These are phyloP conservation scores for Gymnopilus dilepis DNA, from an alignment of 768 basidiomycete genomes.

Conservation along the genomic window DNA sequence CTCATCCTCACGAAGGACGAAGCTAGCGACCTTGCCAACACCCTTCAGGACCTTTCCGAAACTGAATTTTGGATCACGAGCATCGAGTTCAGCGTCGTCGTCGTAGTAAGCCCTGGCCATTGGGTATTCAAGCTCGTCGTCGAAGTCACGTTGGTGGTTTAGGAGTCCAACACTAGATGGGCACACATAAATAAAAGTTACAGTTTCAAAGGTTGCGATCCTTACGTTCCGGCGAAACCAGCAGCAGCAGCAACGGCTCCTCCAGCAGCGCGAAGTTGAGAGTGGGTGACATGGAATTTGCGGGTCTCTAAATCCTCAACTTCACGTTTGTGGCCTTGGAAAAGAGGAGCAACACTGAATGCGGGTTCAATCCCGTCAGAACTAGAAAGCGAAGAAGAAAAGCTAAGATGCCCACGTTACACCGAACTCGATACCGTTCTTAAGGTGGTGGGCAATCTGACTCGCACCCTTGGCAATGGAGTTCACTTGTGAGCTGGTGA, in stretches of 20 bases:
- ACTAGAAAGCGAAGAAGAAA: not conserved
- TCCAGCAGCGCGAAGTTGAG: not conserved
- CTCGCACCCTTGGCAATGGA: constrained; percentile 3
- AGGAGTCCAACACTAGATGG: constrained; percentile 2
- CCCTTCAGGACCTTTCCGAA: constrained; percentile 6
- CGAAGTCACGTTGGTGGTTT: constrained; percentile 9
- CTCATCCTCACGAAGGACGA: constrained; percentile 5
- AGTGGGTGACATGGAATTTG: constrained; percentile 7
- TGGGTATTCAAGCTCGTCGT: not conserved
- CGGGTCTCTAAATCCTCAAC: not conserved
- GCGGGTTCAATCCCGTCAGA: not conserved
- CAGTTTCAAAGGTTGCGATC: not conserved
- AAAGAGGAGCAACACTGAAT: not conserved
- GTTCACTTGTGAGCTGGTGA: constrained; percentile 10
- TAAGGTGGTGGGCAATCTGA: not conserved
- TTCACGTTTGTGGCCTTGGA: constrained; percentile 1
- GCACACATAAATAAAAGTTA: not conserved
- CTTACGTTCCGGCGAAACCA: constrained; percentile 15
- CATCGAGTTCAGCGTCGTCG: not conserved
- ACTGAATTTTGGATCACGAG: constrained; percentile 8
- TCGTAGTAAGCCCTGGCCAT: not conserved
- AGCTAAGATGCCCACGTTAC: not conserved
- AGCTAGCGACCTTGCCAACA: constrained; percentile 3
- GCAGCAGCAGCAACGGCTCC: constrained; percentile 6
- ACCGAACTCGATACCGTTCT: constrained; percentile 13